Base-by-base conservation (phyloP, 177 flowering plant genomes). In the Telopea speciosissima region DNA sequence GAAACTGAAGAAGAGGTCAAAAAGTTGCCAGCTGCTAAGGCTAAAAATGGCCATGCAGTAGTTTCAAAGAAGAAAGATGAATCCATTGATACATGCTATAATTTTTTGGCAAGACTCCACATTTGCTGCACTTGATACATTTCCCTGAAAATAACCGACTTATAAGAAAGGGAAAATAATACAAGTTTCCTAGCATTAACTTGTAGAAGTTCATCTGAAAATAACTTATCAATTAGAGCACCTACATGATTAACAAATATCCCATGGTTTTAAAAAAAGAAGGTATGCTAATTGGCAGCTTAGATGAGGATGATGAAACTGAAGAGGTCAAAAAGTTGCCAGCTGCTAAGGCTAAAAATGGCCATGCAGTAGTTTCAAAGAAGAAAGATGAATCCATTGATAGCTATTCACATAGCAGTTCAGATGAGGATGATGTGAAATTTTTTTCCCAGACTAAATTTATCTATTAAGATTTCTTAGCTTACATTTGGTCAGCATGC, bases 261-360 rank as follows among this genome's bases (percentile, higher is more conserved):
- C 4, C 31, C 31, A 28, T 4, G 0, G 31, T 28, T 28, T 28
- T n/a, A n/a, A n/a, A n/a, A n/a, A n/a, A n/a, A n/a, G 31, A 28
- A 28, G 31, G 31, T 4, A 2, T 28, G 31, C 31, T 2, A 28
- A 28, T 28, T 28, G 31, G 31, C n/a, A n/a, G n/a, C n/a, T n/a
- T n/a, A n/a, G n/a, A n/a, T n/a, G n/a, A n/a, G n/a, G n/a, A n/a
- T n/a, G n/a, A n/a, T n/a, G 71, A 76, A 23, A 26, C 64, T 25
- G 68, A 40, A 59, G 21, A 79, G 71, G 75, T 72, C 4, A 69
- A 66, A 31, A 78, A 75, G 65, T 21, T 44, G 66, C n/a, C 63
- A 9, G 33, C 33, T 10, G 28, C 31, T 13, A 28, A 23, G 23
- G 28, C 68, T 66, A 44, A 42, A 17, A 66, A 66, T 45, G 68